Evolutionary conservation across 1,139 yeast genomes (phyloP).

Genomic region (Candida tetrigidarum): DNA sequence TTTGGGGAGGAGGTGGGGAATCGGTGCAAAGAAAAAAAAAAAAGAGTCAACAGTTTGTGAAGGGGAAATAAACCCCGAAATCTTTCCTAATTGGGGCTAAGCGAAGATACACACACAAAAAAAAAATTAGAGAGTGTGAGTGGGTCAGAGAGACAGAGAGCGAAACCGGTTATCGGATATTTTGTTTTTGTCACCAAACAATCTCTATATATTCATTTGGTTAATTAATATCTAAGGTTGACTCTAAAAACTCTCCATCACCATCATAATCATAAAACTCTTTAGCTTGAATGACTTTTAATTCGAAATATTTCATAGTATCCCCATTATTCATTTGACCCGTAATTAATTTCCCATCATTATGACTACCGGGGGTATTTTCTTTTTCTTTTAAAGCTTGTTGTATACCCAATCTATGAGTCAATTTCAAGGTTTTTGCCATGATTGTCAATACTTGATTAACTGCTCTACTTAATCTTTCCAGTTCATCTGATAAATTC

Average conservation of each 20-base stretch:
- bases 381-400: constrained; percentile 16
- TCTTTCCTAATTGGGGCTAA: neutral
- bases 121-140: neutral
- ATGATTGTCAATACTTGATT: constrained; percentile 55
- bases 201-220: no score
- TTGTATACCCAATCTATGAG: constrained; percentile 32
- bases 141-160: no score
- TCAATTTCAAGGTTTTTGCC: constrained; percentile 47
- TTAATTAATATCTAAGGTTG: constrained; percentile 9
- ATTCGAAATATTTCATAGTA: constrained; percentile 46
- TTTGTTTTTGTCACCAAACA: no score
- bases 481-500: constrained; percentile 7
- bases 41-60: no score
- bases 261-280: constrained; percentile 30
- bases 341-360: constrained; percentile 14
- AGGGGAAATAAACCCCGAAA: neutral
- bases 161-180: neutral
- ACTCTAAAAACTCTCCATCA: constrained; percentile 24
- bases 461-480: constrained; percentile 36
- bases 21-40: no score
- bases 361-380: constrained; percentile 9
- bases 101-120: neutral
- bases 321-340: constrained; percentile 41
- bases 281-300: constrained; percentile 41
- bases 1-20: no score